Percentiles rank a stretch among this genome's conserved stretches.
phyloP scores from a whole-genome alignment of 1,139 yeast species.

The Sugiyamaella japonica region DNA sequence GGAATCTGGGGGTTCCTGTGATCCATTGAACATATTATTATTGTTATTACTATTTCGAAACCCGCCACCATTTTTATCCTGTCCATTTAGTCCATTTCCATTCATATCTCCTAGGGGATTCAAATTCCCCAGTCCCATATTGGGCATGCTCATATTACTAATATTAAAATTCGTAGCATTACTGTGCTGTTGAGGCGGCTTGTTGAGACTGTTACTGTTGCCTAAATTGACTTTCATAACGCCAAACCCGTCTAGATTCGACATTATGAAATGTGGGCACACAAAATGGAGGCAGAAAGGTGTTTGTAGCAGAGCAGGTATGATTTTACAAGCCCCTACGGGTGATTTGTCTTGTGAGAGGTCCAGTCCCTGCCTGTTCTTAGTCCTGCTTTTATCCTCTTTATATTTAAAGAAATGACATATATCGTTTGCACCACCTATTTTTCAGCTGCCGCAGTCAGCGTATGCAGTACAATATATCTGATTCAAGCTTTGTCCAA shows the following conservation, averaged over 20 bases:
- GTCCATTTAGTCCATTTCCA: constrained; percentile 14
- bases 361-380: no score
- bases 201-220: constrained; percentile 9
- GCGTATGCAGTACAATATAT: neutral
- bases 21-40: constrained; percentile 3
- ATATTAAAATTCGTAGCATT: constrained; percentile 13
- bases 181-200: constrained; percentile 1
- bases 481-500: neutral
- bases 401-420: no score
- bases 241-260: constrained; percentile 25
- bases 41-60: neutral
- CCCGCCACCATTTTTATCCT: constrained; percentile 11
- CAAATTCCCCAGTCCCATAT: constrained; percentile 11
- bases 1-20: constrained; percentile 16
- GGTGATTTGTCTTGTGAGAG: no score
- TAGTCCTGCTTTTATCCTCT: no score
- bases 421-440: neutral
- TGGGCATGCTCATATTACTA: constrained; percentile 14
- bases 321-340: neutral
- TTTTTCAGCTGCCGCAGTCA: neutral
- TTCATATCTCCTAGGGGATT: constrained; percentile 2
- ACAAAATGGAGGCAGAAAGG: neutral
- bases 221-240: constrained; percentile 22
- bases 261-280: constrained; percentile 7
- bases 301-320: neutral